phyloP scores from a whole-genome alignment of 495 filamentous ascomycete genomes.

The Neurospora sp. region DNA sequence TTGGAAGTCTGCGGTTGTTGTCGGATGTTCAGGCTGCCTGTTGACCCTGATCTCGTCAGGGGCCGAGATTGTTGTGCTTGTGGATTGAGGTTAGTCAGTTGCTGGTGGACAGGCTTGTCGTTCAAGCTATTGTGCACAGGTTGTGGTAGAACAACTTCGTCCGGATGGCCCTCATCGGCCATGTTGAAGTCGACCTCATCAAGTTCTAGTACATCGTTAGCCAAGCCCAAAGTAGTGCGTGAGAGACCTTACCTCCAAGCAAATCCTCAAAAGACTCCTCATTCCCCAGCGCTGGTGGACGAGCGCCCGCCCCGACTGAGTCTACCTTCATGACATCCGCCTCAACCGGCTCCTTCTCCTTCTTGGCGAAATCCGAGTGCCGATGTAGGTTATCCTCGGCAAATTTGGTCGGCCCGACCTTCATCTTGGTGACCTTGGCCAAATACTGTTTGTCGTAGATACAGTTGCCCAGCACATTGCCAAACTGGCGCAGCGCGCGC shows the following conservation, averaged over 20 bases:
- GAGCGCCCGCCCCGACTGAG: neutral
- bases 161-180: slow-evolving; percentile 47
- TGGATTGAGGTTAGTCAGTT: slow-evolving; percentile 8
- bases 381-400: slow-evolving; percentile 68
- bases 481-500: slow-evolving; percentile 80
- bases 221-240: neutral
- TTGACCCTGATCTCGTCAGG: slow-evolving; percentile 13
- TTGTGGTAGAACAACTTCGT: slow-evolving; percentile 44
- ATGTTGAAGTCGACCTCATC: slow-evolving; percentile 66
- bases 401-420: slow-evolving; percentile 56
- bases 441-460: slow-evolving; percentile 95
- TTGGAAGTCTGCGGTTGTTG: slow-evolving; percentile 29
- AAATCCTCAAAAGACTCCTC: slow-evolving; percentile 48
- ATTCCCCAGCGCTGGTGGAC: slow-evolving; percentile 16
- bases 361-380: slow-evolving; percentile 60
- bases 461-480: slow-evolving; percentile 93
- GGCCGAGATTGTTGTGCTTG: slow-evolving; percentile 30
- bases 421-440: slow-evolving; percentile 71
- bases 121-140: neutral
- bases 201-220: slow-evolving; percentile 38
- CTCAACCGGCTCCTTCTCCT: slow-evolving; percentile 45
- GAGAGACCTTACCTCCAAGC: slow-evolving; percentile 51
- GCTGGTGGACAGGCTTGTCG: neutral
- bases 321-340: slow-evolving; percentile 5
- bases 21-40: slow-evolving; percentile 16